Evolutionary conservation across 2,329 filamentous ascomycete species (phyloP), one percentile per base, ranked within the genome.

Genomic region (Talaromyces sp.): DNA sequence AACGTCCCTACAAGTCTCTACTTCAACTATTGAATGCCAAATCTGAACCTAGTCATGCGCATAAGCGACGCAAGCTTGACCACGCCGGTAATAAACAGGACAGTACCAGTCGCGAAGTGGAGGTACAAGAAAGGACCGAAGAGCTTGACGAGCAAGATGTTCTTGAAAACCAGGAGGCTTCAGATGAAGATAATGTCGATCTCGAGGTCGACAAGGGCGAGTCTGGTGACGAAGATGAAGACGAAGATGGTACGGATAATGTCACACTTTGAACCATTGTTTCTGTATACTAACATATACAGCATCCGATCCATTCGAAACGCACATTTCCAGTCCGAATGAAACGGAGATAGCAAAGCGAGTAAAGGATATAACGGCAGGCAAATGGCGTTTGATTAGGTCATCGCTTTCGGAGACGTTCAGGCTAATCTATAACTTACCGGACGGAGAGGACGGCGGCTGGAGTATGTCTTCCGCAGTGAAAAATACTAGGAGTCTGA

Each of bases 301-400:
- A 67, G 65, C 34, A 22, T 53, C 78, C 5, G 91, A 96, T 75
- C 90, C 92, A 0, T 97, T 96, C 72, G 90, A 95, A 68, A 79
- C 82, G 7, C 94, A 97, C 77, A 96, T 96, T 74, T 86, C 87
- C 38, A 83, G 83, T 49, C 87, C 88, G 0, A 85, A 93, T 54
- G 86, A 90, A 58, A 82, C 84, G 5, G 77, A 84, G 49, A 78
- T 92, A 7, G 79, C 83, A 1, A 78, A 80, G 69, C 85, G 78
- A 40, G 72, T 86, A 40, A 78, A 83, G 66, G 76, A 80, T 22
- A 78, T 82, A 34, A 73, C 78, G 6, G 73, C 78, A 11, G 83
- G 82, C 53, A 77, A 82, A 67, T 88, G 84, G 85, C 73, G 74
- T 6, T 76, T 74, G 11, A 75, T 76, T 34, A 83, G 79, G 66